These are phyloP conservation scores for Wickerhamomyces subpelliculosus DNA, from an alignment of 805 yeast species.

Conservation along the genomic window DNA sequence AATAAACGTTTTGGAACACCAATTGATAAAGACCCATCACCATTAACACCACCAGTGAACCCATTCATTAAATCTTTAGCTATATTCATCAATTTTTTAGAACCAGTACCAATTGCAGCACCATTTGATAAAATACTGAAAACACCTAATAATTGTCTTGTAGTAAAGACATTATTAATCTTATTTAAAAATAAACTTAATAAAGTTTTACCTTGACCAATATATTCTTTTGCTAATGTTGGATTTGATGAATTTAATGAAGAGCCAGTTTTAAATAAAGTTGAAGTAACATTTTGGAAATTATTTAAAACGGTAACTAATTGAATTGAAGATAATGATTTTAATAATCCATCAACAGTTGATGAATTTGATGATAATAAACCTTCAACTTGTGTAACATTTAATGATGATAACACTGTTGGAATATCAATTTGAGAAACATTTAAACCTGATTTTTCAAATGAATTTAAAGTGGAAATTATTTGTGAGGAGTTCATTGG, in stretches of 20 bases:
- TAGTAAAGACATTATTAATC: constrained; percentile 15
- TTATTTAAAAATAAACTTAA: constrained; percentile 11
- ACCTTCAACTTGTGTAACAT: constrained; percentile 20
- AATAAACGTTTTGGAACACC: constrained; percentile 13
- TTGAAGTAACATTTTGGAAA: constrained; percentile 18
- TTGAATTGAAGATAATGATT: constrained; percentile 14
- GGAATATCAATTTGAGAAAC: constrained; percentile 62
- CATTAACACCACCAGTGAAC: constrained; percentile 14
- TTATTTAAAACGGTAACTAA: constrained; percentile 9
- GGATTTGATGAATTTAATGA: constrained; percentile 3
- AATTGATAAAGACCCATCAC: constrained; percentile 2
- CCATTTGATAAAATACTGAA: constrained; percentile 15
- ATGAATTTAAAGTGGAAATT: constrained; percentile 11
- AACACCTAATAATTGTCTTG: constrained; percentile 17
- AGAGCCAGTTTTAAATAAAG: constrained; percentile 11
- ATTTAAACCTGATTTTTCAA: constrained; percentile 37
- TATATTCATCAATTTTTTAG: constrained; percentile 12
- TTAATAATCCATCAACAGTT: constrained; percentile 12
- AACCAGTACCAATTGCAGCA: constrained; percentile 23
- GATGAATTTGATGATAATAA: constrained; percentile 15
- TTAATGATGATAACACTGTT: constrained; percentile 32
- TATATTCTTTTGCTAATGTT: constrained; percentile 3
- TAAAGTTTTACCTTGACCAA: constrained; percentile 9
- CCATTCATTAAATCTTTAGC: constrained; percentile 14
- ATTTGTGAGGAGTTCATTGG: constrained; percentile 18